Evolutionary conservation across 2,329 filamentous ascomycete genomes (phyloP).

Genomic region (Neocucurbitaria cava): DNA sequence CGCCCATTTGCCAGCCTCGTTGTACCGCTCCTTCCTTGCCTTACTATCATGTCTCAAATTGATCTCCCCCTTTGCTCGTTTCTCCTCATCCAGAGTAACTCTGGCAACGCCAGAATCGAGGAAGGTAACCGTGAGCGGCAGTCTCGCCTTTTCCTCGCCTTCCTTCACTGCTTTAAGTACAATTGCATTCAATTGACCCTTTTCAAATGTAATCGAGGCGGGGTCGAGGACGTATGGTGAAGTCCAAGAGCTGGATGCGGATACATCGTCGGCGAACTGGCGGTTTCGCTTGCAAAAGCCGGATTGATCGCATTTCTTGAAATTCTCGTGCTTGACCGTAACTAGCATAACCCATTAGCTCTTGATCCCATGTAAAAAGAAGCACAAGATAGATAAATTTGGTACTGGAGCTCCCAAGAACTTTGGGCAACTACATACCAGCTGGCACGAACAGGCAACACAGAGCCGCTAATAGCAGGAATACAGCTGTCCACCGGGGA

Average conservation of each 20-base stretch:
- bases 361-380: no score
- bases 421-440: conserved; percentile 41
- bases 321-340: conserved; percentile 92
- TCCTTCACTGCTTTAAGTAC: conserved; percentile 80
- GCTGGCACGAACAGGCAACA: conserved; percentile 45
- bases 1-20: conserved; percentile 85
- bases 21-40: conserved; percentile 90
- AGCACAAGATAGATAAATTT: neutral
- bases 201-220: conserved; percentile 75
- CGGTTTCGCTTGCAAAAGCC: conserved; percentile 98
- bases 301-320: conserved; percentile 95
- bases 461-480: conserved; percentile 43
- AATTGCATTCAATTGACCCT: conserved; percentile 79
- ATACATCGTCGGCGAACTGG: conserved; percentile 80
- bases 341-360: conserved; percentile 56
- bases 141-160: conserved; percentile 71
- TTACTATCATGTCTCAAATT: conserved; percentile 84
- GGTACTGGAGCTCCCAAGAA: neutral
- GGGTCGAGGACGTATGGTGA: conserved; percentile 81
- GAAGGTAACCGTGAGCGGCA: conserved; percentile 87
- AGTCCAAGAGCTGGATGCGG: conserved; percentile 71
- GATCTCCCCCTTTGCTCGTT: conserved; percentile 85
- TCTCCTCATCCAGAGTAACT: conserved; percentile 90
- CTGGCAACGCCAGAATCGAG: conserved; percentile 88
- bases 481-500: conserved; percentile 66